phyloP scores from a whole-genome alignment of 331 rosid species.

The Malus hybrid region DNA sequence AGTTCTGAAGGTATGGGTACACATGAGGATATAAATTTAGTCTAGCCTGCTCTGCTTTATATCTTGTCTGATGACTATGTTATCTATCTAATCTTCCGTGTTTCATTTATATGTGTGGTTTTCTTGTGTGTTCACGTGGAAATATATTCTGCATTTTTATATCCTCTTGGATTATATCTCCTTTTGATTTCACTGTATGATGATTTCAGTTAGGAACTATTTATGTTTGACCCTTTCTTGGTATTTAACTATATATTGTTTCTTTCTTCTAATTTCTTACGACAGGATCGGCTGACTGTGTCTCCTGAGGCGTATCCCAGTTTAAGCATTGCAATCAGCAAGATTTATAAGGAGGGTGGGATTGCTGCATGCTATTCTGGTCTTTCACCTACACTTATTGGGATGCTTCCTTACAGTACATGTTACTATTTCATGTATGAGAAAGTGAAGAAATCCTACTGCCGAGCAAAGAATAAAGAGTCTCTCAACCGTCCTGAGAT shows the following conservation, averaged over 20 bases:
- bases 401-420: slow-evolving; percentile 98
- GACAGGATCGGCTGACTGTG: slow-evolving; percentile 83
- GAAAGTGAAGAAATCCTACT: slow-evolving; percentile 72
- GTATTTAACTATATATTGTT: slow-evolving; percentile 14
- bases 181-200: not conserved
- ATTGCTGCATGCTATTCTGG: slow-evolving; percentile 84
- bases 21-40: not conserved
- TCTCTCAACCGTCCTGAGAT: slow-evolving; percentile 78
- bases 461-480: slow-evolving; percentile 53
- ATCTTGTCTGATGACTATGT: not conserved
- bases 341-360: slow-evolving; percentile 79
- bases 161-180: not conserved
- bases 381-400: slow-evolving; percentile 74
- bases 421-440: slow-evolving; percentile 96
- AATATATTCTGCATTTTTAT: not conserved
- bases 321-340: slow-evolving; percentile 62
- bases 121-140: not conserved
- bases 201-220: not conserved
- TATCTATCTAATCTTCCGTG: not conserved
- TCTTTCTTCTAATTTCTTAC: slow-evolving; percentile 14
- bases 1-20: slow-evolving; percentile 72
- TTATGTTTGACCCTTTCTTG: not conserved
- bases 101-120: not conserved
- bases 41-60: not conserved
- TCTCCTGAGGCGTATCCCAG: slow-evolving; percentile 76